Conservation (phyloP, 2,329 filamentous ascomycete genomes). For the Aspergillus persii region DNA sequence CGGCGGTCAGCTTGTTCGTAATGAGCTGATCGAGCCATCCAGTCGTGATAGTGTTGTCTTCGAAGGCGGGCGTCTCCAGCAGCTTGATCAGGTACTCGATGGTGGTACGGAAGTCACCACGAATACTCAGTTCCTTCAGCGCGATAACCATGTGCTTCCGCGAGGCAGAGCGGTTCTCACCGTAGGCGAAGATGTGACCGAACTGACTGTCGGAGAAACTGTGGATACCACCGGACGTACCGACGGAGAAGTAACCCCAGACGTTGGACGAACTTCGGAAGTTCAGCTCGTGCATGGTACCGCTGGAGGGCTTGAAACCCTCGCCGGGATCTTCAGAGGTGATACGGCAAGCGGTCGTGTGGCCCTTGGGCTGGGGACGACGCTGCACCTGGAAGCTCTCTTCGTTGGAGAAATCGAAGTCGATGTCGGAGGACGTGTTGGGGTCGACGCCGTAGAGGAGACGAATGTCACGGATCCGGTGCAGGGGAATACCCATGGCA, state of each 20-base stretch:
- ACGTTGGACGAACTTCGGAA: constrained; percentile 98
- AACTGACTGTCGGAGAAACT: constrained; percentile 99
- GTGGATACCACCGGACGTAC: constrained; percentile 94
- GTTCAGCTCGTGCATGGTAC: constrained; percentile 98
- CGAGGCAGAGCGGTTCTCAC: constrained; percentile 93
- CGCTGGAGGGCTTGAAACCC: constrained; percentile 98
- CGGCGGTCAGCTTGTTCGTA: constrained; percentile 93
- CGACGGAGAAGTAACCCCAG: constrained; percentile 99
- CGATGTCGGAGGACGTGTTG: constrained; percentile 79
- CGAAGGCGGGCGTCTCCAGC: constrained; percentile 94
- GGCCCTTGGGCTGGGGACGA: constrained; percentile 87
- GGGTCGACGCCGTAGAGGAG: constrained; percentile 94
- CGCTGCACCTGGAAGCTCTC: constrained; percentile 81
- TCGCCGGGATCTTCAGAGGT: constrained; percentile 98
- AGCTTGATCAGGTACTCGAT: constrained; percentile 99
- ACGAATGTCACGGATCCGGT: constrained; percentile 93
- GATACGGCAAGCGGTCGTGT: constrained; percentile 98
- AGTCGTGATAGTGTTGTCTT: constrained; percentile 98
- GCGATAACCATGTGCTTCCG: constrained; percentile 99
- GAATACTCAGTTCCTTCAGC: constrained; percentile 97
- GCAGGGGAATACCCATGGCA: constrained; percentile 95
- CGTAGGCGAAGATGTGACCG: constrained; percentile 98
- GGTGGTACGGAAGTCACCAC: constrained; percentile 97
- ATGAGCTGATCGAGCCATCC: constrained; percentile 99
- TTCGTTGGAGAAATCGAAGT: constrained; percentile 92